Conservation (phyloP, 345 rosid species). For the Psidium guajava region DNA sequence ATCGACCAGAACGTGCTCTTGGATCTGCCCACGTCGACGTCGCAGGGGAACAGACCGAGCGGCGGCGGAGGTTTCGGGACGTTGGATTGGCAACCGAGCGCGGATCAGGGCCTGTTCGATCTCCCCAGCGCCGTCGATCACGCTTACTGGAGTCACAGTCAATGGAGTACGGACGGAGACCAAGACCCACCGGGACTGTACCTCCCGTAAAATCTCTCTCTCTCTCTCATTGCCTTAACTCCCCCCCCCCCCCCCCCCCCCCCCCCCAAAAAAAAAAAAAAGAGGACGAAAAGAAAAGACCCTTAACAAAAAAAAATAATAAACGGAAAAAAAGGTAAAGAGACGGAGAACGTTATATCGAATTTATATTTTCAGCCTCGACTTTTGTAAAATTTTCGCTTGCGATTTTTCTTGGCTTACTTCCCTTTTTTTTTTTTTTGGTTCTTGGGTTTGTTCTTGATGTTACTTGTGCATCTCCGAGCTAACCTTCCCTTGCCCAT, state of each 20-base stretch:
- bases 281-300: background rate
- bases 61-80: constrained; percentile 40
- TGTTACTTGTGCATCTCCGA: background rate
- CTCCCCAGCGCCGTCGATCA: constrained; percentile 62
- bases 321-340: constrained; percentile 8
- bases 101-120: constrained; percentile 59
- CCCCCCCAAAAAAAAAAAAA: background rate
- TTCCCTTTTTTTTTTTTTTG: background rate
- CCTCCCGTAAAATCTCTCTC: constrained; percentile 45
- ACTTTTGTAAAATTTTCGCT: background rate
- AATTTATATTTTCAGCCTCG: background rate
- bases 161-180: constrained; percentile 29
- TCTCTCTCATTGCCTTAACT: constrained; percentile 3
- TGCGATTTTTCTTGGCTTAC: background rate
- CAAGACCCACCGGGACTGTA: constrained; percentile 17
- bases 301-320: background rate
- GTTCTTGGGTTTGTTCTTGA: constrained; percentile 14
- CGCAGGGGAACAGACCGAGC: constrained; percentile 7
- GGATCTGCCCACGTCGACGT: constrained; percentile 18
- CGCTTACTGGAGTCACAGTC: constrained; percentile 77
- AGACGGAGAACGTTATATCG: background rate
- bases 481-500: background rate
- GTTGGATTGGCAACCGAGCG: constrained; percentile 70
- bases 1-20: constrained; percentile 37
- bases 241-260: background rate